These are phyloP conservation scores for Phytophthora crassamura DNA, from an alignment of 352 stramenopile genomes.

Conservation along the genomic window DNA sequence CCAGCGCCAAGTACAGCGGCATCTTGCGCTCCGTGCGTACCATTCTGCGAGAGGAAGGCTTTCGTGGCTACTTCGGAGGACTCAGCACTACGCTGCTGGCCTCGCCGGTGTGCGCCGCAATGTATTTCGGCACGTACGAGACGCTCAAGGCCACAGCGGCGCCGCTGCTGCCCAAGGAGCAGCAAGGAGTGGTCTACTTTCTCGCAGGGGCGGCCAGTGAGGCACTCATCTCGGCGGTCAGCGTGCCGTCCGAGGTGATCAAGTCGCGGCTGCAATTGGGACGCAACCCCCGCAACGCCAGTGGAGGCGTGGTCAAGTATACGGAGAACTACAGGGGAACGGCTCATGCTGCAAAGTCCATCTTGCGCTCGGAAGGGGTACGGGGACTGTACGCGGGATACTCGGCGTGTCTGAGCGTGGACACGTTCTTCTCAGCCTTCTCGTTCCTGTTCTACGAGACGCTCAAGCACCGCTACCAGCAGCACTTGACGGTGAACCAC, in stretches of 20 bases:
- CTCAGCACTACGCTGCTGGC: slow-evolving; percentile 77
- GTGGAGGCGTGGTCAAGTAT: slow-evolving; percentile 68
- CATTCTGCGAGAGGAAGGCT: slow-evolving; percentile 75
- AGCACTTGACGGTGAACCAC: slow-evolving; percentile 38
- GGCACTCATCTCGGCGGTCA: slow-evolving; percentile 70
- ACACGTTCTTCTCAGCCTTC: slow-evolving; percentile 84
- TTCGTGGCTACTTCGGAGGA: slow-evolving; percentile 77
- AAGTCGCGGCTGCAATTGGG: slow-evolving; percentile 82
- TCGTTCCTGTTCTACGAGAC: slow-evolving; percentile 89
- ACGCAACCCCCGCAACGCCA: slow-evolving; percentile 72
- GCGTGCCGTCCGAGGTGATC: slow-evolving; percentile 83
- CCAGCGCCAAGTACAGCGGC: slow-evolving; percentile 64
- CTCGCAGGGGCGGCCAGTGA: slow-evolving; percentile 72
- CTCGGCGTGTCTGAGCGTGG: slow-evolving; percentile 78
- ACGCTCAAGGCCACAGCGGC: slow-evolving; percentile 61
- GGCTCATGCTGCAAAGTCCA: slow-evolving; percentile 63
- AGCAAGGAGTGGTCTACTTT: slow-evolving; percentile 72
- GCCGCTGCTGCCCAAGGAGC: slow-evolving; percentile 52
- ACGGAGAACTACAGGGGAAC: slow-evolving; percentile 79
- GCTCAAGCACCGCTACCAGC: slow-evolving; percentile 59
- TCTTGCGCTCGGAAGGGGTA: slow-evolving; percentile 69
- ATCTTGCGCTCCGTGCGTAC: slow-evolving; percentile 67
- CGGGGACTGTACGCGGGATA: slow-evolving; percentile 77
- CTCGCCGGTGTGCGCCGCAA: slow-evolving; percentile 72
- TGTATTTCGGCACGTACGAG: slow-evolving; percentile 87